phyloP scores from a whole-genome alignment of 1,284 basidiomycete genomes.

The Ganoderma boninense region DNA sequence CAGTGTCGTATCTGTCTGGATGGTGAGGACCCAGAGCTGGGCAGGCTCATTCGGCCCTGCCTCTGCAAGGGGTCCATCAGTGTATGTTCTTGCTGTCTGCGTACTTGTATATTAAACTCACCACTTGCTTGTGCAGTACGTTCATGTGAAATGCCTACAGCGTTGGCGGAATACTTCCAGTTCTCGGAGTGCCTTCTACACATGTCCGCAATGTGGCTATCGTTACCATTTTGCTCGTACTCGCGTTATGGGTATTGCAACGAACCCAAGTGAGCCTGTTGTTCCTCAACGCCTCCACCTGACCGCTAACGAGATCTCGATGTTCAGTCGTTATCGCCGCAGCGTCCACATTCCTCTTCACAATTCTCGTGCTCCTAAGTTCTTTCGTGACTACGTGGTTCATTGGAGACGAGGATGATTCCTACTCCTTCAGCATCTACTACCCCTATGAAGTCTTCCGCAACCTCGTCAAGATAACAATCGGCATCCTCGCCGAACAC shows the following conservation, averaged over 20 bases:
- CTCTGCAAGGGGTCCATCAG: constrained; percentile 83
- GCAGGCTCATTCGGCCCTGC: constrained; percentile 79
- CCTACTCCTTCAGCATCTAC: constrained; percentile 53
- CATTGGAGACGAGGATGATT: constrained; percentile 51
- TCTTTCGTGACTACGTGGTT: constrained; percentile 78
- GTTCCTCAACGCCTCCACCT: neutral
- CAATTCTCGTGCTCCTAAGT: constrained; percentile 69
- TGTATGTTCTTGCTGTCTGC: constrained; percentile 51
- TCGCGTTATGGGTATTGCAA: constrained; percentile 70
- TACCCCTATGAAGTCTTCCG: constrained; percentile 68
- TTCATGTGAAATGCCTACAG: constrained; percentile 80
- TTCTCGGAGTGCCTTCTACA: constrained; percentile 70
- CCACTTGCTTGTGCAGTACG: constrained; percentile 55
- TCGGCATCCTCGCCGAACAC: constrained; percentile 71
- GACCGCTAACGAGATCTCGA: neutral
- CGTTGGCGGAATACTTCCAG: constrained; percentile 71
- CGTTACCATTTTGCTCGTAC: constrained; percentile 78
- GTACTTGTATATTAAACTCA: constrained; percentile 10
- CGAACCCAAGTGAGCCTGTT: constrained; percentile 63
- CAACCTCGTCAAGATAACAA: constrained; percentile 69
- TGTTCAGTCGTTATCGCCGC: constrained; percentile 67
- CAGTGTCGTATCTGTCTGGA: constrained; percentile 84
- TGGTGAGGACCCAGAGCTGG: constrained; percentile 65
- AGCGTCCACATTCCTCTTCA: constrained; percentile 73
- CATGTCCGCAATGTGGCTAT: constrained; percentile 81